Conservation (phyloP, 305 asterid species). For the Fraxinus xanthoxyloides region DNA sequence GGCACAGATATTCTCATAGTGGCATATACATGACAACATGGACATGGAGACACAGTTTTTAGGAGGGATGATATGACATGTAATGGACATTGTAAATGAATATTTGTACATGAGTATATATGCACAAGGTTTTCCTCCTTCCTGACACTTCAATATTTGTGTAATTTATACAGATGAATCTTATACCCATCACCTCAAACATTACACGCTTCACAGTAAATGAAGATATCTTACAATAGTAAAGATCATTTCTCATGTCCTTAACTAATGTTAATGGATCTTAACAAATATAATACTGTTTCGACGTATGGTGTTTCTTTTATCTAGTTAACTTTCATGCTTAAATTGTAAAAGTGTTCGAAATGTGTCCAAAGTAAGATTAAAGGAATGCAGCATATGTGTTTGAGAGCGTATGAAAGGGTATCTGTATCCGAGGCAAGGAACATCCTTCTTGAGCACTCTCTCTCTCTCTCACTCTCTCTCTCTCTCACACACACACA, state of each 20-base stretch:
- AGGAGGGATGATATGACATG: background rate
- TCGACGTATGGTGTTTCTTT: background rate
- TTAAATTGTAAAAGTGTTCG: background rate
- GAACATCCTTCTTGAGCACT: background rate
- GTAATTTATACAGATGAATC: background rate
- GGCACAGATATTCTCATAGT: background rate
- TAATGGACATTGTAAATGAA: background rate
- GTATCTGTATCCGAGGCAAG: background rate
- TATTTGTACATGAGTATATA: background rate
- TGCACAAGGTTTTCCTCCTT: background rate
- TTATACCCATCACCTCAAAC: background rate
- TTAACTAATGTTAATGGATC: background rate
- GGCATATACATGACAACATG: background rate
- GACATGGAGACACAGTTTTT: background rate
- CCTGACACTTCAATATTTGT: background rate
- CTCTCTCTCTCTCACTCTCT: background rate
- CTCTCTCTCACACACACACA: no score
- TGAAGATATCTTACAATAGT: background rate
- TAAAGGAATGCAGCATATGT: background rate
- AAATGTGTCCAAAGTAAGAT: background rate
- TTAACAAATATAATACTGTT: background rate
- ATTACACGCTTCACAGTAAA: background rate
- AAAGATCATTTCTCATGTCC: background rate
- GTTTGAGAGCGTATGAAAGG: background rate
- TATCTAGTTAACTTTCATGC: background rate